Percentiles rank a stretch among this genome's conserved stretches.
phyloP scores from a whole-genome alignment of 495 filamentous ascomycete genomes.

The Aspergillus olivimuriae region DNA sequence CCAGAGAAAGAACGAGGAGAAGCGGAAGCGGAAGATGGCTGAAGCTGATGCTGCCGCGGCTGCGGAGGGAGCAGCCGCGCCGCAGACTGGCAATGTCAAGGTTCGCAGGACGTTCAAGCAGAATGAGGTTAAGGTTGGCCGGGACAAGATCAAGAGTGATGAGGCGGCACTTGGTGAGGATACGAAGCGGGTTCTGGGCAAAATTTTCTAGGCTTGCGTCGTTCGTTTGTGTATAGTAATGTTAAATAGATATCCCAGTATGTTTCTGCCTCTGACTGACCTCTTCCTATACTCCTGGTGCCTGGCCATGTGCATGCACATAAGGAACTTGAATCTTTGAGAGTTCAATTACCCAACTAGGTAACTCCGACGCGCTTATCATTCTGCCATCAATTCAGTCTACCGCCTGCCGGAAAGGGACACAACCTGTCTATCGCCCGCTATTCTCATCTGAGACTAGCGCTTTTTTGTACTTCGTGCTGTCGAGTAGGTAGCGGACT shows the following conservation, averaged over 20 bases:
- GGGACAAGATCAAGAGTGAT: slow-evolving; percentile 36
- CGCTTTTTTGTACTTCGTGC: too few relatives aligned
- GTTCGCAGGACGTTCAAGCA: slow-evolving; percentile 5
- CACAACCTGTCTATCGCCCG: too few relatives aligned
- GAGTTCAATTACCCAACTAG: too few relatives aligned
- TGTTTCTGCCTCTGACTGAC: too few relatives aligned
- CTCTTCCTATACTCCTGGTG: too few relatives aligned
- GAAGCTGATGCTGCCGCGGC: slow-evolving; percentile 14
- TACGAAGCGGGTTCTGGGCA: slow-evolving; percentile 70
- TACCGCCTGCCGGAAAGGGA: too few relatives aligned
- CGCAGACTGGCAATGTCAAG: slow-evolving; percentile 27
- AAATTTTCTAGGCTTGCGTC: slow-evolving; percentile 53
- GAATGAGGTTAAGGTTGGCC: slow-evolving; percentile 7
- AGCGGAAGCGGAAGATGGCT: slow-evolving; percentile 38
- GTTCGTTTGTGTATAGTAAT: slow-evolving; percentile 1
- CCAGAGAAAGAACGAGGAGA: slow-evolving; percentile 55
- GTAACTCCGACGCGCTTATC: too few relatives aligned
- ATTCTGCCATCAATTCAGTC: too few relatives aligned
- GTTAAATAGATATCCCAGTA: slow-evolving; percentile 9
- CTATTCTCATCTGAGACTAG: too few relatives aligned
- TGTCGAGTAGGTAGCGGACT: too few relatives aligned
- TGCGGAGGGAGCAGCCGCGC: slow-evolving; percentile 7
- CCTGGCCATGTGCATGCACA: too few relatives aligned
- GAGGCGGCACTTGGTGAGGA: slow-evolving; percentile 52
- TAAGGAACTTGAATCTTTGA: too few relatives aligned